Evolutionary conservation across 495 filamentous ascomycete species (phyloP), one percentile per base, ranked within the genome.

Genomic region (Penicillium pancosmium): DNA sequence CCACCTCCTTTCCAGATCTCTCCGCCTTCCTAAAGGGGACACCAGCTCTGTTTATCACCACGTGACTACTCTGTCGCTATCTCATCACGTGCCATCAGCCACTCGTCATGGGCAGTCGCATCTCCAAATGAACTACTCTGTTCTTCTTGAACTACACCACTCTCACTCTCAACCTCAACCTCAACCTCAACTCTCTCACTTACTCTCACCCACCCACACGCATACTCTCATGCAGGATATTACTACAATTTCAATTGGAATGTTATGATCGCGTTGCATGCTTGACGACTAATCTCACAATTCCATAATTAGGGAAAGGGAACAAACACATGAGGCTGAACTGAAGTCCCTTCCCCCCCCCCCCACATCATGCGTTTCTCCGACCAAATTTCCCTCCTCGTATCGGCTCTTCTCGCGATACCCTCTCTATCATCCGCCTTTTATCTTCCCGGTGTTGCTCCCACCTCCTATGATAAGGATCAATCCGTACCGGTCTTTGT

Each of bases 361-460:
- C 48, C 46, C 21, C 55, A 44, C 73, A 76, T 61, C 38, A 80
- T 80, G 78, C 68, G 73, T 62, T 72, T 73, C 60, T 65, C 61
- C 64, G 69, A 70, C 52, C 73, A 65, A 59, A 44, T 64, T 3
- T 59, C 66, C 23, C 56, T 74, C 31, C 38, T 79, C 19, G 60
- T 66, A 3, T 64, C 65, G 35, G 62, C 68, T 43, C 52, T 80
- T 10, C 61, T 77, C 13, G 55, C 69, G 21, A 61, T 73, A 9
- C 73, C 79, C 36, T 70, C 77, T 4, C 73, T 90, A 34, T 81
- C 88, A 18, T 75, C 87, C 5, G 90, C 91, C 52, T 98, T 98
- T 80, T 98, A 98, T 76, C 88, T 98, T 38, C 94, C 94, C 15
- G 94, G 94, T 58, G 91, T 97, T 67, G 92, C 93, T 51, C 94